Base-by-base conservation (phyloP, 116 monocot genomes). In the Dioscorea cayenensis region DNA sequence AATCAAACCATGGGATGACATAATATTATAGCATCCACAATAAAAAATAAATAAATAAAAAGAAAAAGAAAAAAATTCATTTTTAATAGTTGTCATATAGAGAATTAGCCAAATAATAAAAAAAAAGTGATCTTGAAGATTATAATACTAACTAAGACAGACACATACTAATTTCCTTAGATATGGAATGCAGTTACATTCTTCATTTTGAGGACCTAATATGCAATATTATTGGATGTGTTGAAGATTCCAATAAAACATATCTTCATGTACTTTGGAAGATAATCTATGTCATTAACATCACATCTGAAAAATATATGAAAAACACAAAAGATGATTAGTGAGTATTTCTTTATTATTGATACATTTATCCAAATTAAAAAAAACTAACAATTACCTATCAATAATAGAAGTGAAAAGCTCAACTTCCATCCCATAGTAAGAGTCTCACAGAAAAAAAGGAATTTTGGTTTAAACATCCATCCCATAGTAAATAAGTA, bases 181-280 rank as follows among this genome's bases (percentile, higher is more conserved):
- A 51, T 68, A 72, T 27, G 72, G 68, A 35, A 72, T 29, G n/a
- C 65, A 14, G 29, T 80, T 19, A 71, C 58, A 12, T 36, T 22
- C 36, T 67, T 71, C 23, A 48, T 23, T 67, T 59, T 21, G 5
- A 66, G 13, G 10, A 50, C 43, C 1, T 14, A 48, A 18, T 61
- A 29, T 49, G 75, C 71, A 5, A 58, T 49, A 11, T 71, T 75
- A 60, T 71, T 71, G 16, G 36, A 36, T 10, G 71, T 71, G 20
- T 29, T 29, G 29, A 29, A 61, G 22, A 80, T 71, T 21, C 35
- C 49, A 0, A 66, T 2, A 14, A 71, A 71, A 28, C 28, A 32
- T 61, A 63, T 60, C 67, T 67, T 75, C 75, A 80, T 75, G 28
- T 71, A 71, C 18, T 66, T 36, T 43, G 80, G 80, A 28, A 81